Percentiles rank a stretch among this genome's conserved stretches.
Conservation (phyloP, 805 yeast species). For the Vanderwaltozyma polyspora region DNA sequence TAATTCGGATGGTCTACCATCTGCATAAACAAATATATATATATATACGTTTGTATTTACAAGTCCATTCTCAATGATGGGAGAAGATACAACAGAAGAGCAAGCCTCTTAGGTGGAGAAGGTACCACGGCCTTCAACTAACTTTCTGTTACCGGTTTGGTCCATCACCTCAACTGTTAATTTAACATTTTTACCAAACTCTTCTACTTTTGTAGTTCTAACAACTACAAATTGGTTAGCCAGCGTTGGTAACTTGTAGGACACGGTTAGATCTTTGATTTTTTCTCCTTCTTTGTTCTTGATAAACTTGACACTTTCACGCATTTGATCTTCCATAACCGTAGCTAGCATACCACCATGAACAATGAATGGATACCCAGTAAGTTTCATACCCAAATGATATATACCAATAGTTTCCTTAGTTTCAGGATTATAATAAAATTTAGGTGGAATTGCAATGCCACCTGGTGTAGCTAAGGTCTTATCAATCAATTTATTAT, state of each 20-base stretch:
- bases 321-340: slow-evolving; percentile 63
- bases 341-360: slow-evolving; percentile 88
- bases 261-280: slow-evolving; percentile 31
- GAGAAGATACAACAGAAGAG: too few relatives aligned
- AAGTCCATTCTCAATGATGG: too few relatives aligned
- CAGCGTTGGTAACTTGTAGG: slow-evolving; percentile 62
- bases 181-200: slow-evolving; percentile 25
- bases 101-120: slow-evolving; percentile 26
- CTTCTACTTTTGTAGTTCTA: slow-evolving; percentile 35
- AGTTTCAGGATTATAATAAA: slow-evolving; percentile 46
- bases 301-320: slow-evolving; percentile 37
- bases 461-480: slow-evolving; percentile 68
- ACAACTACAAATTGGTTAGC: slow-evolving; percentile 69
- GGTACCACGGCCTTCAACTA: slow-evolving; percentile 48
- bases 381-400: slow-evolving; percentile 65
- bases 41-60: too few relatives aligned
- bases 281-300: slow-evolving; percentile 20
- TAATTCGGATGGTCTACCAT: too few relatives aligned
- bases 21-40: too few relatives aligned
- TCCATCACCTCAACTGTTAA: slow-evolving; percentile 41
- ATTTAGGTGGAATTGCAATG: slow-evolving; percentile 58
- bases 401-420: slow-evolving; percentile 55
- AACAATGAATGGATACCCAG: slow-evolving; percentile 79
- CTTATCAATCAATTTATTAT: slow-evolving; percentile 30
- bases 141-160: slow-evolving; percentile 35